Evolutionary conservation across 345 rosid species (phyloP).

Genomic region (Rubroshorea leprosula): DNA sequence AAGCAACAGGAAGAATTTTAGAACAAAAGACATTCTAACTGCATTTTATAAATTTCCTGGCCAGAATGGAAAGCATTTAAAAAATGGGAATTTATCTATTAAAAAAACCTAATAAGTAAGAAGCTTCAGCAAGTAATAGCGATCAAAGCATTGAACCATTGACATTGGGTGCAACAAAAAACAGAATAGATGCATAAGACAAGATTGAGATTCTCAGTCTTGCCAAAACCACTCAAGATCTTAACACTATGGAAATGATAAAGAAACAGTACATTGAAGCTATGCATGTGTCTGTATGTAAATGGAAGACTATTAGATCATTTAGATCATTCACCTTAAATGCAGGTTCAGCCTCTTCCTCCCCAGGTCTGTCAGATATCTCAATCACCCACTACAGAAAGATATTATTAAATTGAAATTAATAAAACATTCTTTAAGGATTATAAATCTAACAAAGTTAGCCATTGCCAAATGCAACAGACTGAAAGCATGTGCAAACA

Average conservation of each 20-base stretch:
- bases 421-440: background rate
- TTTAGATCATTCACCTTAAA: constrained; percentile 58
- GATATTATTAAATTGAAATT: background rate
- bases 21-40: background rate
- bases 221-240: too few species aligned
- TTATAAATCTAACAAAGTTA: background rate
- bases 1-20: background rate
- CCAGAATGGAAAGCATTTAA: background rate
- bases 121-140: too few species aligned
- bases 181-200: too few species aligned
- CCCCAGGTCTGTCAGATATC: constrained; percentile 86
- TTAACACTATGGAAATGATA: too few species aligned
- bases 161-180: too few species aligned
- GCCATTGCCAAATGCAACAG: background rate
- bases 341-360: constrained; percentile 87
- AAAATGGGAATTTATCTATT: too few species aligned
- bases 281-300: background rate
- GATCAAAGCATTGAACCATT: too few species aligned
- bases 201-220: too few species aligned
- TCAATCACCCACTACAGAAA: constrained; percentile 80
- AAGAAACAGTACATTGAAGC: background rate
- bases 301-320: background rate
- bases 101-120: too few species aligned
- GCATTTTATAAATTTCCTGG: background rate
- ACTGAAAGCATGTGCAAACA: background rate